These are phyloP conservation scores for Trichophyton benhamiae DNA, from an alignment of 2,329 filamentous ascomycete species.

Conservation along the genomic window DNA sequence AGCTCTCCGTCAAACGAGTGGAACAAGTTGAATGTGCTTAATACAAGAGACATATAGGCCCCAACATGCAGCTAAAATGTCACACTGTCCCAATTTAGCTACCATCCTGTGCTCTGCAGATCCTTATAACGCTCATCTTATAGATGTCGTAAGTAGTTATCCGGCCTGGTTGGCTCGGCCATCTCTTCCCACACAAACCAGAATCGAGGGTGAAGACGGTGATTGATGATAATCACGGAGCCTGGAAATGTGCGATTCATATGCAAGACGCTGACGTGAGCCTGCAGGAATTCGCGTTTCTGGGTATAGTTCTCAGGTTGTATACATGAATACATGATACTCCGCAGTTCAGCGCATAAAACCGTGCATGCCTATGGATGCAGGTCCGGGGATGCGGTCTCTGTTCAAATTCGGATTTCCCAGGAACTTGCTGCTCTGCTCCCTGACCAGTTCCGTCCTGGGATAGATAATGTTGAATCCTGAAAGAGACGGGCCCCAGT, in stretches of 20 bases:
- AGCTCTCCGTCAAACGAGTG: not conserved
- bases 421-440: too few relatives aligned
- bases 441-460: too few relatives aligned
- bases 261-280: not conserved
- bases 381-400: not conserved
- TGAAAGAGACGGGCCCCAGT: too few relatives aligned
- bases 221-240: not conserved
- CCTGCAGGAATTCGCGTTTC: not conserved
- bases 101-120: not conserved
- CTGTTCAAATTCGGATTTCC: not conserved
- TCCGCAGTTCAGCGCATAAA: not conserved
- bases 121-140: not conserved
- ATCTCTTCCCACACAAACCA: not conserved
- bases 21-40: not conserved
- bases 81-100: not conserved
- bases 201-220: not conserved
- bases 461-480: too few relatives aligned
- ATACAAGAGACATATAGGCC: not conserved
- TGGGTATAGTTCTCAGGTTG: not conserved
- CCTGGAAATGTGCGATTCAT: not conserved
- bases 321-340: slow-evolving; percentile 2
- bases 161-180: not conserved
- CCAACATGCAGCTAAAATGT: not conserved
- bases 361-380: not conserved
- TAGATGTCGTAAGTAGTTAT: not conserved